Evolutionary conservation across 345 rosid species (phyloP), one percentile per base, ranked within the genome.

Genomic region (Kernera saxatilis): DNA sequence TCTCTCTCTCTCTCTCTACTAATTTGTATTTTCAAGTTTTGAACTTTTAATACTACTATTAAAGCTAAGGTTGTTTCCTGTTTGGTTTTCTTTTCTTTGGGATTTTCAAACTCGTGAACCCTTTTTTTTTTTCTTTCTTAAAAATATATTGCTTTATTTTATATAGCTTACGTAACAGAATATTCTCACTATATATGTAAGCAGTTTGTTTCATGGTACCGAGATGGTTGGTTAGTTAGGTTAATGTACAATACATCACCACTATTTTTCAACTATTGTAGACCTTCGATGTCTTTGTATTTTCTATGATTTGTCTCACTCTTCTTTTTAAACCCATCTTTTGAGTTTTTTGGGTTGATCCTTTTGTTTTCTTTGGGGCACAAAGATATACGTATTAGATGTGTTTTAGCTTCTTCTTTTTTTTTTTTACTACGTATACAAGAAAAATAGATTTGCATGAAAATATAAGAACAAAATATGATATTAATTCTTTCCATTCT

Each of bases 41-140:
- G 45, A 66, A 73, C 32, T 55, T 64, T 2, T 39, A 41, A 40
- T 30, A 66, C 1, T 0, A 1, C n/a, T n/a, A n/a, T n/a, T 5
- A 54, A 54, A 53, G 2, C 5, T 29, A 52, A 39, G 57, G 23
- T 36, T 64, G 40, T 68, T 57, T n/a, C 27, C 17, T 35, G 17
- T 62, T 18, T 15, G 2, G 19, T 29, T 43, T 44, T 45, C 23
- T 14, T 6, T 23, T 45, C 58, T 55, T 56, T 56, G 49, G 67
- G 48, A 67, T 74, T 67, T 50, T 66, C 62, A 66, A 67, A 67
- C 73, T 74, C 61, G 67, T 73, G 67, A 73, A 73, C 61, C 52
- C 7, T 27, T 21, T 30, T 43, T 0, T 27, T 21, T 30, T 43
- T 0, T 32, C 11, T 54, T 45, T 4, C 41, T 27, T 12, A n/a